phyloP scores from a whole-genome alignment of 2,329 filamentous ascomycete genomes.

The Eutypella sp. region DNA sequence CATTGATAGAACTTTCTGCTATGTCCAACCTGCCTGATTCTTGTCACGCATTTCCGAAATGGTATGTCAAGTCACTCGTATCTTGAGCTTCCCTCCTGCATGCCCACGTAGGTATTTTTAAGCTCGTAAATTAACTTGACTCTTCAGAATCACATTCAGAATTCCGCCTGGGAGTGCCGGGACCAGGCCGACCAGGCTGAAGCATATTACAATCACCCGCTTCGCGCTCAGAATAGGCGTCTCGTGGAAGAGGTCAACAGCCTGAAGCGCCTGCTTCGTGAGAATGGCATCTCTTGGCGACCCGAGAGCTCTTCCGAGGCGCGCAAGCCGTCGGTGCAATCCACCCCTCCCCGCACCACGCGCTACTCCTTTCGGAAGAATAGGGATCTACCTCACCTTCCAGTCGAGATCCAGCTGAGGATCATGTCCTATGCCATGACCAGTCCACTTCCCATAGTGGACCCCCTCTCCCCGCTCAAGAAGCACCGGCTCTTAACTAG shows the following conservation, averaged over 20 bases:
- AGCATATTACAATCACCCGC: conserved; percentile 41
- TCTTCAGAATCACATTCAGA: too few species aligned
- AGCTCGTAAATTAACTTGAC: background rate
- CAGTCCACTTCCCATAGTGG: conserved; percentile 45
- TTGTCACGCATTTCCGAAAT: background rate
- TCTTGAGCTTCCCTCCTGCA: background rate
- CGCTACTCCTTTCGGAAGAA: conserved; percentile 17
- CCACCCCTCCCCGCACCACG: conserved; percentile 19
- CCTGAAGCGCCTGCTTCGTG: conserved; percentile 47
- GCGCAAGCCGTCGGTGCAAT: background rate
- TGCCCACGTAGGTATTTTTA: background rate
- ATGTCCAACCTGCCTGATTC: too few species aligned
- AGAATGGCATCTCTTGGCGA: conserved; percentile 49
- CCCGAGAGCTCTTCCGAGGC: conserved; percentile 15
- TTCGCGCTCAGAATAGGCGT: conserved; percentile 41
- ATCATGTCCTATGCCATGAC: conserved; percentile 49
- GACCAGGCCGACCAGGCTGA: conserved; percentile 48
- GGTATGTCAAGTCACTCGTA: too few species aligned
- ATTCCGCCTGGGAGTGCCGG: conserved; percentile 44
- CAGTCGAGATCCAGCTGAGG: conserved; percentile 47
- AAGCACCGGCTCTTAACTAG: conserved; percentile 37
- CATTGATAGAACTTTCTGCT: too few species aligned
- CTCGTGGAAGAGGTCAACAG: conserved; percentile 44
- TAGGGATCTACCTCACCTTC: conserved; percentile 37
- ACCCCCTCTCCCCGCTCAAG: conserved; percentile 44